Conservation (phyloP, 2,329 filamentous ascomycete species). For the Coniochaeta sp. region DNA sequence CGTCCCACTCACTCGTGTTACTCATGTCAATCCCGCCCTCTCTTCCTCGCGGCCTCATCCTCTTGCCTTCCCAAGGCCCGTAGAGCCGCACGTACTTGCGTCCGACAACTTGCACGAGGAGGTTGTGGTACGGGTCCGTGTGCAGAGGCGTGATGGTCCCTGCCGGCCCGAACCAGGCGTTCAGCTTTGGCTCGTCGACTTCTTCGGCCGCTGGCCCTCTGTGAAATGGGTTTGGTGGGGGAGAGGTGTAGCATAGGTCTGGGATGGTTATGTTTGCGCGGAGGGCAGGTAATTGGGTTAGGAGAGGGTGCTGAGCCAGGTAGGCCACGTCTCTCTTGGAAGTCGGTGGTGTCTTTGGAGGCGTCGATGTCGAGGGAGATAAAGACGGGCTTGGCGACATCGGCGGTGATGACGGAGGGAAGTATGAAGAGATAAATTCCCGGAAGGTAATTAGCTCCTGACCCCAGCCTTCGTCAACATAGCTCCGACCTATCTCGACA, state of each 20-base stretch:
- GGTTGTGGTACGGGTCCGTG: conserved; percentile 89
- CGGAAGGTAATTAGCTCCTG: conserved; percentile 72
- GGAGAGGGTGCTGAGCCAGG: conserved; percentile 84
- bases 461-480: conserved; percentile 78
- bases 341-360: neutral
- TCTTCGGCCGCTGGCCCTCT: conserved; percentile 27
- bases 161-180: conserved; percentile 88
- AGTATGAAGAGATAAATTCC: conserved; percentile 58
- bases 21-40: conserved; percentile 80
- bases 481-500: conserved; percentile 78
- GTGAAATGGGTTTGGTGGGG: conserved; percentile 46
- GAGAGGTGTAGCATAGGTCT: conserved; percentile 73
- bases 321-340: conserved; percentile 53
- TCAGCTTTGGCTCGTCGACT: conserved; percentile 59
- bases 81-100: conserved; percentile 90
- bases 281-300: conserved; percentile 72
- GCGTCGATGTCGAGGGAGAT: neutral
- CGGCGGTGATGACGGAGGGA: conserved; percentile 28
- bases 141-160: conserved; percentile 89
- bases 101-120: conserved; percentile 83
- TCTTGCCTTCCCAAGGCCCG: conserved; percentile 51
- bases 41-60: conserved; percentile 52
- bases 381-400: conserved; percentile 4
- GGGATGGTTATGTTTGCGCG: conserved; percentile 70
- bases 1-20: conserved; percentile 77